phyloP scores from a whole-genome alignment of 2,329 filamentous ascomycete species.

The Metarhizium album region DNA sequence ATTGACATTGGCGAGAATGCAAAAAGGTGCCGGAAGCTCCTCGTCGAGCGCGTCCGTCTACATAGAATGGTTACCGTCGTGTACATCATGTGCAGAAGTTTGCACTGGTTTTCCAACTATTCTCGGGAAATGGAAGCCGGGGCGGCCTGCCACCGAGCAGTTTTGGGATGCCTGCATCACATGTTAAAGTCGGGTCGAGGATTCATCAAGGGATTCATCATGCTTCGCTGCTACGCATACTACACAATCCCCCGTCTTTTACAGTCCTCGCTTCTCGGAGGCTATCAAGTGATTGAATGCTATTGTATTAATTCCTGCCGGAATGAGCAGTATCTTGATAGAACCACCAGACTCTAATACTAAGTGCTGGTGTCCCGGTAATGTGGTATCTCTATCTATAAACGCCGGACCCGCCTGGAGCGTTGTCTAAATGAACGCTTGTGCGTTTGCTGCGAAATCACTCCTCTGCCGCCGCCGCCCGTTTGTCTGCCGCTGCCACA shows the following conservation, averaged over 20 bases:
- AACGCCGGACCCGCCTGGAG: constrained; percentile 13
- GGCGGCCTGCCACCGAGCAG: not conserved
- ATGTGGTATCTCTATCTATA: constrained; percentile 13
- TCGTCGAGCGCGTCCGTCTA: not conserved
- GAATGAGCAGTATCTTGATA: not conserved
- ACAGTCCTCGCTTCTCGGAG: not conserved
- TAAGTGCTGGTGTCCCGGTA: not conserved
- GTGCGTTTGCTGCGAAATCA: constrained; percentile 1
- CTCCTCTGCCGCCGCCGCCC: not conserved
- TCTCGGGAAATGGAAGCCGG: not conserved
- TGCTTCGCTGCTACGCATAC: too few relatives aligned
- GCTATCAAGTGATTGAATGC: not conserved
- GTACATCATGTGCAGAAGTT: too few relatives aligned
- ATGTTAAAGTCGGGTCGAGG: not conserved
- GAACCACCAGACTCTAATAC: not conserved
- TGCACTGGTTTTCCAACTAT: not conserved
- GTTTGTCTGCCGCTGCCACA: not conserved
- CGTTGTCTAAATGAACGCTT: constrained; percentile 9
- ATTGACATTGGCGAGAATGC: not conserved
- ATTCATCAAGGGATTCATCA: not conserved
- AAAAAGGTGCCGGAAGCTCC: not conserved
- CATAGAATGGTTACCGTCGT: too few relatives aligned
- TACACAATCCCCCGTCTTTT: not conserved
- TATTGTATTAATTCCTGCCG: constrained; percentile 3
- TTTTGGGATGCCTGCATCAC: not conserved